A percentile compares a stretch with the other conserved stretches of the same genome.
phyloP scores from a whole-genome alignment of 176 grass and related monocot species.

The Cymbopogon citratus region DNA sequence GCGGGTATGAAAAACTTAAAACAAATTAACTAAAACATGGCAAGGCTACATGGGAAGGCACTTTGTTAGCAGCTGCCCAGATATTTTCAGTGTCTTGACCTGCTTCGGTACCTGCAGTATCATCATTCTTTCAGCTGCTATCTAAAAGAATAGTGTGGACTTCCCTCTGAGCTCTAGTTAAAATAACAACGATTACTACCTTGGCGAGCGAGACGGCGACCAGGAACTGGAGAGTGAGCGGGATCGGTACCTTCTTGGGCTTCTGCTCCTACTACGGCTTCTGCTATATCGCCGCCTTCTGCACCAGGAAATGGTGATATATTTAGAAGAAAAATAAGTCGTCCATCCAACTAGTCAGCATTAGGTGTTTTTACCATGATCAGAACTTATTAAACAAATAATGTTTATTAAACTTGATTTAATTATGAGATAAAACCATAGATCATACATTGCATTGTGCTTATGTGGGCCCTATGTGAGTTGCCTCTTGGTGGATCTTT shows the following conservation, averaged over 20 bases:
- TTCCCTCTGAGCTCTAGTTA: neutral
- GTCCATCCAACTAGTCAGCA: neutral
- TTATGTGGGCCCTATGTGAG: neutral
- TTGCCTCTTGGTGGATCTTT: neutral
- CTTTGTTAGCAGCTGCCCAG: neutral
- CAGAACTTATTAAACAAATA: neutral
- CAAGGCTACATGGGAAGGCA: neutral
- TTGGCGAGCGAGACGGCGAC: constrained; percentile 71
- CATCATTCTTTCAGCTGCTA: neutral
- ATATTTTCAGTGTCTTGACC: constrained; percentile 60
- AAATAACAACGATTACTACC: constrained; percentile 30
- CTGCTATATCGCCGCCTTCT: constrained; percentile 63
- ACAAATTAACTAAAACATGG: constrained; percentile 4
- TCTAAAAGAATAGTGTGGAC: neutral
- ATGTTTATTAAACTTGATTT: neutral
- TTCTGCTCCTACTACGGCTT: constrained; percentile 72
- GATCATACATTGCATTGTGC: neutral
- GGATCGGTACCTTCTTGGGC: constrained; percentile 46
- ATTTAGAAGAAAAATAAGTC: neutral
- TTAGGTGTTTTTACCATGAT: neutral
- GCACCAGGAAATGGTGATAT: constrained; percentile 23
- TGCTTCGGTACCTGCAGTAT: constrained; percentile 68
- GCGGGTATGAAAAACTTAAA: neutral
- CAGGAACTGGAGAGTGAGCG: constrained; percentile 46
- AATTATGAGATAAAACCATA: neutral